Base-by-base conservation (phyloP, 495 filamentous ascomycete species). In the Xylaria intraflava region DNA sequence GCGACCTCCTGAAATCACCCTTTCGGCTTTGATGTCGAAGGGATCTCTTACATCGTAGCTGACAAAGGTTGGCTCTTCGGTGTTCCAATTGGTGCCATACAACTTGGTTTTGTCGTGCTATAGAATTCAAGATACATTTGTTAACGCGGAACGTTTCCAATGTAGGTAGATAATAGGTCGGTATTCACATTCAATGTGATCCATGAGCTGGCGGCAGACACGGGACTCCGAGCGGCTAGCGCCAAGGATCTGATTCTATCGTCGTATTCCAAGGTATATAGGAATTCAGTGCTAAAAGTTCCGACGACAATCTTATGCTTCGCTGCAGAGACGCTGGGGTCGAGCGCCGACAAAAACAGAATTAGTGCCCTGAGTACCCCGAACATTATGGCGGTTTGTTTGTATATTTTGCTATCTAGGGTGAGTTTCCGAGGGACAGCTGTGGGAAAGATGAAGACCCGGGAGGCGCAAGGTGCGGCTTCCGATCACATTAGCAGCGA, bases 1-100 rank as follows among this genome's bases (percentile, higher is more conserved):
- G 29, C 77, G 79, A 6, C 80, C 81, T 17, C 83, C 86, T 12
- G 82, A 72, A 55, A 90, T 70, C 62, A 81, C 85, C 0, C 79
- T 79, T 50, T 87, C 81, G 40, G 85, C 73, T 51, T 83, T 81
- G 56, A 80, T 81, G 3, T 75, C 72, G 5, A 71, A 73, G 11
- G 75, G 74, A 48, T 78, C 75, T 11, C 77, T 71, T 16, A 82
- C 67, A 42, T 85, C 80, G 57, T 68, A 71, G 47, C 61, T 65
- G 23, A 68, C 54, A 24, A 70, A 67, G 1, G 57, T 56, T 1
- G 65, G 56, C 9, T 36, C 43, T 11, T 53, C 58, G 3, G 55
- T 11, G 56, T 69, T 45, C 54, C 57, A 61, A 48, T 58, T 51
- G 6, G 61, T 61, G 8, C 58, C 68, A 49, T 70, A 71, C 2